Evolutionary conservation across 2,329 filamentous ascomycete genomes (phyloP).

Genomic region (Penicillium expansum): DNA sequence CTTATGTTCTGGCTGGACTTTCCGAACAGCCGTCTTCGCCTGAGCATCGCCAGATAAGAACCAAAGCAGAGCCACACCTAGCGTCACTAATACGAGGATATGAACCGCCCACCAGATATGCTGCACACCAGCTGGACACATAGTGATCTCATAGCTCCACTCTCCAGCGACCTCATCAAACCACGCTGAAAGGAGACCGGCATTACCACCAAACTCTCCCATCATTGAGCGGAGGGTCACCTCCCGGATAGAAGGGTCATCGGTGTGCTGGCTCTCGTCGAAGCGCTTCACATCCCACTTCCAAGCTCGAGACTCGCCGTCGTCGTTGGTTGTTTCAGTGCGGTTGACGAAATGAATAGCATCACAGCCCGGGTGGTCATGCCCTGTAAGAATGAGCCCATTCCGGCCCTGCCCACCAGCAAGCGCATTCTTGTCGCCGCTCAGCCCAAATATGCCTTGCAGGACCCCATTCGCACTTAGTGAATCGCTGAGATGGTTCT

Average conservation of each 20-base stretch:
- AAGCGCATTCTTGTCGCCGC: conserved; percentile 57
- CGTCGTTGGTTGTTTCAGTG: conserved; percentile 10
- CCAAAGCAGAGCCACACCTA: conserved; percentile 33
- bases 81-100: conserved; percentile 60
- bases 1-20: background rate
- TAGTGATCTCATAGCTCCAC: conserved; percentile 79
- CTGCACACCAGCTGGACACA: conserved; percentile 77
- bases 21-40: background rate
- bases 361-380: conserved; percentile 94
- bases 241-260: conserved; percentile 63
- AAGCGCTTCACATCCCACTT: conserved; percentile 40
- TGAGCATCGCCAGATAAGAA: conserved; percentile 3
- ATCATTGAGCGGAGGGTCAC: conserved; percentile 98
- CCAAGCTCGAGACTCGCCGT: conserved; percentile 19
- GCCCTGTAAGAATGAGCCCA: conserved; percentile 83
- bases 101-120: conserved; percentile 95
- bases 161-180: conserved; percentile 66
- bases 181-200: conserved; percentile 84
- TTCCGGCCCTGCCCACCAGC: conserved; percentile 64
- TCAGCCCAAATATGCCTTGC: conserved; percentile 79
- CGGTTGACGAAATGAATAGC: conserved; percentile 78
- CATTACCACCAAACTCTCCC: conserved; percentile 92
- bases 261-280: background rate
- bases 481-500: conserved; percentile 79
- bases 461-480: conserved; percentile 70